phyloP scores from a whole-genome alignment of 495 filamentous ascomycete genomes.

The Aspergillus campestris region DNA sequence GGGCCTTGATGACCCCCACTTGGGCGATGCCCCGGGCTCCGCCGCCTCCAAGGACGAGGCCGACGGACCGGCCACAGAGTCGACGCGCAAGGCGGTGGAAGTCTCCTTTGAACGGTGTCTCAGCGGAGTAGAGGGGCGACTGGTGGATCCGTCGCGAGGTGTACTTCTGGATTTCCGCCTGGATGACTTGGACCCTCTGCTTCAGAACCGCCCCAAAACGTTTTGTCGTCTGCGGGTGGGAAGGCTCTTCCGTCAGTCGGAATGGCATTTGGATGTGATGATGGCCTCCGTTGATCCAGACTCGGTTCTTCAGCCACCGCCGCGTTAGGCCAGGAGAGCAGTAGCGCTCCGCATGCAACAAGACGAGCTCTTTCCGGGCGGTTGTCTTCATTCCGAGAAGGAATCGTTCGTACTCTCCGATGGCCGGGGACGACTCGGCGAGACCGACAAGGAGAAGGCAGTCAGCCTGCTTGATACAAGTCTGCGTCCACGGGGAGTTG shows the following conservation, averaged over 20 bases:
- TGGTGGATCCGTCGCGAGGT: constrained; percentile 80
- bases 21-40: constrained; percentile 88
- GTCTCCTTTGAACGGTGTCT: constrained; percentile 90
- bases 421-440: constrained; percentile 78
- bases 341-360: constrained; percentile 89
- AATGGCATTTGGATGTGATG: constrained; percentile 97
- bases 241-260: constrained; percentile 64
- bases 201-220: constrained; percentile 81
- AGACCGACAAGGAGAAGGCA: constrained; percentile 88
- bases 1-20: constrained; percentile 84
- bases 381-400: constrained; percentile 96
- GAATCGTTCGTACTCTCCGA: constrained; percentile 95
- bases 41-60: constrained; percentile 87
- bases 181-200: constrained; percentile 85
- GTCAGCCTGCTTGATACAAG: constrained; percentile 92
- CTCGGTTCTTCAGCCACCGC: constrained; percentile 82
- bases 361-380: constrained; percentile 83
- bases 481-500: constrained; percentile 96
- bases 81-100: constrained; percentile 89
- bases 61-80: constrained; percentile 89
- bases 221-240: constrained; percentile 63
- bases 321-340: constrained; percentile 75
- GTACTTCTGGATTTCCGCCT: constrained; percentile 96
- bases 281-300: constrained; percentile 98
- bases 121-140: constrained; percentile 80